Percentiles rank a stretch among this genome's conserved stretches.
phyloP scores from a whole-genome alignment of 352 stramenopile genomes.

The Globisporangium apiculatum region DNA sequence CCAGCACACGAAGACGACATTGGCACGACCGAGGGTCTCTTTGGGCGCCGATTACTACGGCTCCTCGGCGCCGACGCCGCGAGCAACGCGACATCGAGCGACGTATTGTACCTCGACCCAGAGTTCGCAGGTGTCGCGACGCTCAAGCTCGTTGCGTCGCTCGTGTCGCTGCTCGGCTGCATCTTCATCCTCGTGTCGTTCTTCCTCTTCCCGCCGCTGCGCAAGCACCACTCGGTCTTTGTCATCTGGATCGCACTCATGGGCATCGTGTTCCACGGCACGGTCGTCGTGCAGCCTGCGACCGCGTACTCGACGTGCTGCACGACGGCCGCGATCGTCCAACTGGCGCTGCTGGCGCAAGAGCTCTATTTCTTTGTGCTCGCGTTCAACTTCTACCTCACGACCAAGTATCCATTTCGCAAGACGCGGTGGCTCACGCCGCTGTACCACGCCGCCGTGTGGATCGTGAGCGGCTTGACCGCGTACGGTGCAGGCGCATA shows the following conservation, averaged over 20 bases:
- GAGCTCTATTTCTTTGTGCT: constrained; percentile 85
- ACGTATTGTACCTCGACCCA: constrained; percentile 21
- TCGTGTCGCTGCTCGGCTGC: constrained; percentile 68
- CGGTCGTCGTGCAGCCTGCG: constrained; percentile 40
- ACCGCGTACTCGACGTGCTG: constrained; percentile 53
- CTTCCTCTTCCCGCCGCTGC: constrained; percentile 71
- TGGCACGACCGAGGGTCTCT: constrained; percentile 23
- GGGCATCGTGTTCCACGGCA: constrained; percentile 76
- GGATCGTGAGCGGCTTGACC: constrained; percentile 38
- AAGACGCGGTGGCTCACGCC: constrained; percentile 59
- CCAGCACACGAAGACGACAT: constrained; percentile 10
- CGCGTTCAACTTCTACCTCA: constrained; percentile 84
- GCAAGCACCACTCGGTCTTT: constrained; percentile 70
- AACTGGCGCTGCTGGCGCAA: constrained; percentile 67
- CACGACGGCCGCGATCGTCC: constrained; percentile 47
- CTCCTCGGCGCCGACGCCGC: not conserved
- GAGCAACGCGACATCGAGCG: not conserved
- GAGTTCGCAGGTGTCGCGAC: constrained; percentile 51
- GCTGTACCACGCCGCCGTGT: constrained; percentile 70
- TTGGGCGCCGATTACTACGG: constrained; percentile 16
- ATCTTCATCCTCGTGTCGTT: constrained; percentile 77
- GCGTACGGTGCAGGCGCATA: constrained; percentile 44
- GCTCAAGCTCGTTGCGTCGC: constrained; percentile 52
- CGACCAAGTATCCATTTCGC: constrained; percentile 82
- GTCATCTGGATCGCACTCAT: constrained; percentile 80